These are phyloP conservation scores for Hypoxylon lienhwacheense DNA, from an alignment of 495 filamentous ascomycete genomes.

Conservation along the genomic window DNA sequence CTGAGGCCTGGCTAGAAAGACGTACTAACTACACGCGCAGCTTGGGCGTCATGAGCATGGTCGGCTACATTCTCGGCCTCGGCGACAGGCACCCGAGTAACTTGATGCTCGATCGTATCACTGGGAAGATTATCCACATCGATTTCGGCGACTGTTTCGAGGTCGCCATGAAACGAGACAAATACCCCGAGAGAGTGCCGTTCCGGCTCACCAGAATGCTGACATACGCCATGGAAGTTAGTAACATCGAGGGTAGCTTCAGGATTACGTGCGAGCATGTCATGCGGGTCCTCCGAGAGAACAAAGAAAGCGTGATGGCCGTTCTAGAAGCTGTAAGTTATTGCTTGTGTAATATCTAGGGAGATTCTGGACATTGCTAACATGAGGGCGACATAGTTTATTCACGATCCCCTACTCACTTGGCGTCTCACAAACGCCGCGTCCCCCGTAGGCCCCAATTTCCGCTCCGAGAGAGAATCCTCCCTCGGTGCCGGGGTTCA, in stretches of 20 bases:
- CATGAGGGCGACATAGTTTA: constrained; percentile 63
- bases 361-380: constrained; percentile 28
- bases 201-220: constrained; percentile 98
- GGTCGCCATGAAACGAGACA: constrained; percentile 98
- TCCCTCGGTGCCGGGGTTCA: constrained; percentile 48
- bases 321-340: constrained; percentile 91
- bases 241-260: constrained; percentile 98
- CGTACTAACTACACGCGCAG: constrained; percentile 98
- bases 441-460: constrained; percentile 73
- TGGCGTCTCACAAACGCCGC: constrained; percentile 91
- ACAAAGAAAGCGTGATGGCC: constrained; percentile 98
- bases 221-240: constrained; percentile 99
- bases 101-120: constrained; percentile 92
- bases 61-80: constrained; percentile 95
- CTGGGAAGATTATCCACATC: constrained; percentile 94
- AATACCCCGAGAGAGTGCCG: constrained; percentile 95
- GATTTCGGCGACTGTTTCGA: constrained; percentile 99
- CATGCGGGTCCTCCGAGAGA: constrained; percentile 93
- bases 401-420: constrained; percentile 95
- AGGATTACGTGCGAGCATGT: constrained; percentile 96
- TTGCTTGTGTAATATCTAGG: constrained; percentile 1
- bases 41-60: constrained; percentile 99
- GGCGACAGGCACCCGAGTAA: constrained; percentile 97
- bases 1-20: constrained; percentile 94
- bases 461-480: constrained; percentile 71